Percentiles rank a stretch among this genome's conserved stretches.
phyloP scores from a whole-genome alignment of 768 basidiomycete species.

The Mrakia hoshinonis region DNA sequence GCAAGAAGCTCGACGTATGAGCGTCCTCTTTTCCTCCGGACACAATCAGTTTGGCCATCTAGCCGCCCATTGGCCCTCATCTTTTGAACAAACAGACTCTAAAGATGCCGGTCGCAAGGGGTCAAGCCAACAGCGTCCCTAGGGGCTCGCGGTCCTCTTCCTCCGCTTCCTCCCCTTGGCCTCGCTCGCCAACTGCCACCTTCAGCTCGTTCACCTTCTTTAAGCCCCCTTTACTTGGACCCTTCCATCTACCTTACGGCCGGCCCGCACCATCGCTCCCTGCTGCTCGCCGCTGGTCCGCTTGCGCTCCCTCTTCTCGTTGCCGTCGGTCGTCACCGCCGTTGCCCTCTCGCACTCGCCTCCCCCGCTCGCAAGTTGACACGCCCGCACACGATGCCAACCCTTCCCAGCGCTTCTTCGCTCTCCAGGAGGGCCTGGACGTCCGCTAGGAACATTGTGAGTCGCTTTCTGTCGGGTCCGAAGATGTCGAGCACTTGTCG shows the following conservation, averaged over 20 bases:
- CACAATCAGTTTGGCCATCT: too few relatives aligned
- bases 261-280: not conserved
- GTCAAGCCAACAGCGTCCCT: too few relatives aligned
- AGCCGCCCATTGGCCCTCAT: too few relatives aligned
- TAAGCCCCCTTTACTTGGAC: not conserved
- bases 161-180: too few relatives aligned
- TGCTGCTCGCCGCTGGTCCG: not conserved
- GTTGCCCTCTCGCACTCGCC: not conserved
- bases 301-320: not conserved
- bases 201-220: not conserved
- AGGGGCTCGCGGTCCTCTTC: too few relatives aligned
- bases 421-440: not conserved
- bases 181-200: too few relatives aligned
- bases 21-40: too few relatives aligned
- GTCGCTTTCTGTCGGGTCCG: not conserved
- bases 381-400: not conserved
- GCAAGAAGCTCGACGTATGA: too few relatives aligned
- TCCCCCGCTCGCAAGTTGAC: not conserved
- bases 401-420: not conserved
- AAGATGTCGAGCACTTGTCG: not conserved
- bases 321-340: too few relatives aligned
- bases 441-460: slow-evolving; percentile 2
- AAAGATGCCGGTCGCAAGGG: too few relatives aligned
- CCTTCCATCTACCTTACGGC: not conserved
- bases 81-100: too few relatives aligned